Evolutionary conservation across 148 eudicot genomes (phyloP).

Genomic region (Spergularia bocconei): DNA sequence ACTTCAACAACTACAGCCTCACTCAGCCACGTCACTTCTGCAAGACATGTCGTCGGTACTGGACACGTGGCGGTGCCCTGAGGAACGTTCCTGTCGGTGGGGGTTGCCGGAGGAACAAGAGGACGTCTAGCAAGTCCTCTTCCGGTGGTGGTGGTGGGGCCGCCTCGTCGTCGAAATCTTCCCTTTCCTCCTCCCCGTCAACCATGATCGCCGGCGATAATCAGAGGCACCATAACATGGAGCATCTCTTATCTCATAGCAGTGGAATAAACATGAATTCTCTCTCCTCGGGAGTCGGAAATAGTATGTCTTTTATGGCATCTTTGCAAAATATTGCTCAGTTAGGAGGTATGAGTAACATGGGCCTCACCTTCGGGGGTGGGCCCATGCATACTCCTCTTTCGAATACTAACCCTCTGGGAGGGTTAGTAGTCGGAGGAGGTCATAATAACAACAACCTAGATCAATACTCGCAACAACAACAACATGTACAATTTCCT

Average conservation of each 20-base stretch:
- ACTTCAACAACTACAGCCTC: slow-evolving; percentile 72
- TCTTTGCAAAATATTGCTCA: slow-evolving; percentile 45
- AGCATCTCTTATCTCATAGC: background rate
- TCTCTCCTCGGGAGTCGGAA: slow-evolving; percentile 10
- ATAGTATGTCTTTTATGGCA: slow-evolving; percentile 42
- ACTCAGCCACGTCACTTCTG: slow-evolving; percentile 72
- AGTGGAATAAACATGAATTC: slow-evolving; percentile 13
- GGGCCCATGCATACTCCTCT: slow-evolving; percentile 18
- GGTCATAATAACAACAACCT: slow-evolving; percentile 11
- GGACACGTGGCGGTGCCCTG: slow-evolving; percentile 67
- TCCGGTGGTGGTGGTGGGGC: slow-evolving; percentile 9
- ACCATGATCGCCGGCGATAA: slow-evolving; percentile 1
- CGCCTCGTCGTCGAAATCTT: slow-evolving; percentile 25
- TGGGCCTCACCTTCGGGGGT: slow-evolving; percentile 29
- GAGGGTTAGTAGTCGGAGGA: slow-evolving; percentile 6
- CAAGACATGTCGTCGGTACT: slow-evolving; percentile 64
- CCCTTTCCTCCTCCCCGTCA: slow-evolving; percentile 5
- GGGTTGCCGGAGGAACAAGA: slow-evolving; percentile 63
- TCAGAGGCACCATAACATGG: too few species aligned
- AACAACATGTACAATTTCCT: slow-evolving; percentile 21
- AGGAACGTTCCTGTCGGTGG: slow-evolving; percentile 74
- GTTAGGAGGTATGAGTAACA: slow-evolving; percentile 38
- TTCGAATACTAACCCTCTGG: slow-evolving; percentile 15
- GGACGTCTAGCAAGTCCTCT: slow-evolving; percentile 38
- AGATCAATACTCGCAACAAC: slow-evolving; percentile 20